phyloP scores from a whole-genome alignment of 2,329 filamentous ascomycete species.

The Gremmenia infestans region DNA sequence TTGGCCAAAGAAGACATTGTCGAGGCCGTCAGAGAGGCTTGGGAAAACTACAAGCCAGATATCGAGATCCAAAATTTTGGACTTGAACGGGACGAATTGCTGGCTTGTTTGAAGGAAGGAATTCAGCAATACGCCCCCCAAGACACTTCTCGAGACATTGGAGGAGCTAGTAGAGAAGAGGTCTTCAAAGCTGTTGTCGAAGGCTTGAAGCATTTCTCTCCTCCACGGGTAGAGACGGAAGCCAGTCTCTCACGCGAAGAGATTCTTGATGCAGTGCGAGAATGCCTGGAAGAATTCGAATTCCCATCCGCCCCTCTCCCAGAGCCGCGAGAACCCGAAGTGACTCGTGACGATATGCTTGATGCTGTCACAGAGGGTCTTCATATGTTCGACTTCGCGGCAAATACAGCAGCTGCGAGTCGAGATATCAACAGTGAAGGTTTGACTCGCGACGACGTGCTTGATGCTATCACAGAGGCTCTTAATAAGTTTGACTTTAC shows the following conservation, averaged over 20 bases:
- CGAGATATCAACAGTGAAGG: conserved; percentile 66
- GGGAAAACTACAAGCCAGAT: conserved; percentile 91
- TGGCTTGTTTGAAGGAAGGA: conserved; percentile 81
- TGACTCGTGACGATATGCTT: conserved; percentile 58
- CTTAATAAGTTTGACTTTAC: conserved; percentile 43
- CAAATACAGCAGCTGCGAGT: conserved; percentile 19
- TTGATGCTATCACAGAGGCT: conserved; percentile 56
- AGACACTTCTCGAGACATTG: conserved; percentile 36
- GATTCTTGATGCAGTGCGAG: conserved; percentile 75
- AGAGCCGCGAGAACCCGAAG: conserved; percentile 47
- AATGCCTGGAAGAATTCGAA: conserved; percentile 82
- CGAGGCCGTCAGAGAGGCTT: conserved; percentile 80
- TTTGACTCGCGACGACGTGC: conserved; percentile 63
- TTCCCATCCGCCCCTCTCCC: conserved; percentile 60
- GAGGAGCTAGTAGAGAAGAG: conserved; percentile 72
- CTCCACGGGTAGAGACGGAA: conserved; percentile 66
- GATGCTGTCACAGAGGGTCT: conserved; percentile 59
- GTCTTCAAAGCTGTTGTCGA: conserved; percentile 82
- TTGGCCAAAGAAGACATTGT: conserved; percentile 79
- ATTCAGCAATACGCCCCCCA: conserved; percentile 64
- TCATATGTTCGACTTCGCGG: conserved; percentile 43
- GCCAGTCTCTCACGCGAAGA: conserved; percentile 72
- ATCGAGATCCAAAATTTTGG: conserved; percentile 88
- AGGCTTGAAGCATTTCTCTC: conserved; percentile 74
- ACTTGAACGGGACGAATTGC: conserved; percentile 82